Evolutionary conservation across 108 stramenopile species (phyloP), one percentile per base, ranked within the genome.

Genomic region (Seminavis robusta): DNA sequence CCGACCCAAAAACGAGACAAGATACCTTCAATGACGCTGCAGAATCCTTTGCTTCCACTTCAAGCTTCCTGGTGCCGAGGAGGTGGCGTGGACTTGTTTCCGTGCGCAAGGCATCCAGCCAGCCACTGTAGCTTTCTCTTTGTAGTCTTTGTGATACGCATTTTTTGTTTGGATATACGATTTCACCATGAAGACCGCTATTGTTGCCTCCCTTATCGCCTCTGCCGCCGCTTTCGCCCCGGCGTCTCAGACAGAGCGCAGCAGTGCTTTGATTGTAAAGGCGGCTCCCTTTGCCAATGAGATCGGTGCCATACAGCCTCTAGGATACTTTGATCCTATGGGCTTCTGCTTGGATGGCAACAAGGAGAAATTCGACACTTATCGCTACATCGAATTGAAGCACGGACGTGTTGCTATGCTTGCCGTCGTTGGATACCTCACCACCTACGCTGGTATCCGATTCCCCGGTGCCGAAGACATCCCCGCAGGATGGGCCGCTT

Each of bases 371-470:
- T 65, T 83, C 25, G 74, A 64, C 20, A 69, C 55, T 46, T 66
- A 75, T 33, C 75, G 83, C 41, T 73, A 80, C n/a, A 56, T 74
- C 1, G 84, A 86, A 65, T 80, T 86, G 72, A 82, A 80, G 52
- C 79, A 80, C 58, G 74, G 74, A 26, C 65, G 79, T 23, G 56
- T 80, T 46, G 74, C 79, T 25, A 80, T 80, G 79, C 57, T 71
- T 29, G 78, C 78, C 8, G 66, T 79, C 43, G 69, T 79, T 16
- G 71, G 78, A 43, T 63, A 78, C 49, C 20, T 84, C 32, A 54
- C 61, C 47, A 71, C 65, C 45, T 47, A 52, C 36, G 53, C 71
- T 32, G 76, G 72, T 40, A 52, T 81, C 53, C 65, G 77, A 49
- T 77, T 88, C 62, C 79, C 83, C 13, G 86, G 86, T n/a, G 58